Base-by-base conservation (phyloP, 306 rosid genomes). In the Acacia confusa region DNA sequence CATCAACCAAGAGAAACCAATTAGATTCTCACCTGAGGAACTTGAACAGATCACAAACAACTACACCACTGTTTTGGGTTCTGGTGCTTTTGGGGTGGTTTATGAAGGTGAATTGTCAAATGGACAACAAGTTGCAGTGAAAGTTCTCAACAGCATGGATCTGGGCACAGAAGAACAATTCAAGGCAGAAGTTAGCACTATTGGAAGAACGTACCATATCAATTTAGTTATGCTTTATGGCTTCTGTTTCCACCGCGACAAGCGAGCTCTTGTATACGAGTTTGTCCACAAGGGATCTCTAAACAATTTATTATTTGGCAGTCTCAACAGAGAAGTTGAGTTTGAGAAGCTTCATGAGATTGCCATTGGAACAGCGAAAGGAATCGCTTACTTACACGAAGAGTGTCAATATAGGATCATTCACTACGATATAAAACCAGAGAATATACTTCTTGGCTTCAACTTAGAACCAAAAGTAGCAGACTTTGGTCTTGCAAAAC, bases 331-430 rank as follows among this genome's bases (percentile, higher is more conserved):
- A 8, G 81, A 84, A 3, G 47, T 78, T 38, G 86, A 82, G 41
- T 43, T 85, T 1, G 74, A 0, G 48, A 87, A 84, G 78, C 88
- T 87, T 79, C 61, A 50, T 6, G 74, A 79, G 60, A 82, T 87
- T 58, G 90, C 90, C 11, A 82, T 87, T 20, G 90, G 90, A 72
- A 87, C 90, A 6, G 88, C 88, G 0, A 87, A 84, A 82, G 90
- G 90, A 25, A 75, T 87, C 47, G 84, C 90, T 44, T 84, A 87
- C 66, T 84, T 87, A 58, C 90, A 87, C 52, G 86, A 84, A 47
- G 90, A 82, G 57, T 84, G 88, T 34, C 86, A 82, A 22, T 78
- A 87, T 16, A 82, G 81, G 16, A 87, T 87, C 43, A 84, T 75
- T 60, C 90, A 87, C n/a, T 87, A 87, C 44, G 88, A 87, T 27